These are phyloP conservation scores for Boletus subparvulus DNA, from an alignment of 768 basidiomycete species.

Conservation along the genomic window DNA sequence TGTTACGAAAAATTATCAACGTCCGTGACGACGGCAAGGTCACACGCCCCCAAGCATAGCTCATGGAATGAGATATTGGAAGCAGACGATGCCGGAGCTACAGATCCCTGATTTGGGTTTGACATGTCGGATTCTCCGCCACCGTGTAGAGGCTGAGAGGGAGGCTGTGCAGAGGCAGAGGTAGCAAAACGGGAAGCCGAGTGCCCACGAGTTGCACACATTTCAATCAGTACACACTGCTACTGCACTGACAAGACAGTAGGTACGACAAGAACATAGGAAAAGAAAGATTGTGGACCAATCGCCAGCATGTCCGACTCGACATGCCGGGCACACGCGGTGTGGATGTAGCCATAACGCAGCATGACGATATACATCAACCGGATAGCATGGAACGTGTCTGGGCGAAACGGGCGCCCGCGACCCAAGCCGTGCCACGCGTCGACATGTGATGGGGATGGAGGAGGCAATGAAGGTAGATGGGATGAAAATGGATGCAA, in stretches of 20 bases:
- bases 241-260: conserved; percentile 36
- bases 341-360: conserved; percentile 31
- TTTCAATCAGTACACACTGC: conserved; percentile 40
- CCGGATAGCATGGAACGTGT: conserved; percentile 29
- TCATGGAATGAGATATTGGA: no score
- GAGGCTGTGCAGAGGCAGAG: no score
- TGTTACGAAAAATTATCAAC: no score
- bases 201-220: conserved; percentile 39
- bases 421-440: conserved; percentile 32
- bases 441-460: conserved; percentile 41
- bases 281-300: conserved; percentile 32
- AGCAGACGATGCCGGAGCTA: no score
- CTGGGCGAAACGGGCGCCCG: conserved; percentile 31
- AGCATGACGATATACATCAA: conserved; percentile 35
- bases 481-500: conserved; percentile 33
- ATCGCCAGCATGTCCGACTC: conserved; percentile 35
- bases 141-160: no score
- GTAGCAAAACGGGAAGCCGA: conserved; percentile 32
- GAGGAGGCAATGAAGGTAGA: conserved; percentile 34
- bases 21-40: no score
- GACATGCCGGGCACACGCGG: conserved; percentile 37
- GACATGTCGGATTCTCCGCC: no score
- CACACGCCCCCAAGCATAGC: no score
- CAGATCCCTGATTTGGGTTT: no score
- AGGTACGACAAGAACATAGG: conserved; percentile 32